Conservation (phyloP, 306 rosid species). For the Abrus pulchellus region DNA sequence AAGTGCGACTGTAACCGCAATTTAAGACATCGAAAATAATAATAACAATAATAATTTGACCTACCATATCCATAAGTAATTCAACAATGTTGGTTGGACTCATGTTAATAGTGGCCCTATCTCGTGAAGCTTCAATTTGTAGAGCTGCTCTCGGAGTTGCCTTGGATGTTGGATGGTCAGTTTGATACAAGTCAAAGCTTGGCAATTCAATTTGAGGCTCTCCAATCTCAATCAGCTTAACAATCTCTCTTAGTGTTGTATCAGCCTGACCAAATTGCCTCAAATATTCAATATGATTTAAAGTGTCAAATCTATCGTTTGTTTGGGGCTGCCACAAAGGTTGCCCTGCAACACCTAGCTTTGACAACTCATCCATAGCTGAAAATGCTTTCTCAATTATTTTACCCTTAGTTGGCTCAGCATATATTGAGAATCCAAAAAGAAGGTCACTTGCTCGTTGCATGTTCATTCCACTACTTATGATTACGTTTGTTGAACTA, state of each 20-base stretch:
- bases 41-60: not conserved
- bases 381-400: conserved; percentile 46
- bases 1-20: not conserved
- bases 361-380: conserved; percentile 56
- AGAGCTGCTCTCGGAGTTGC: not conserved
- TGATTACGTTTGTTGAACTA: not conserved
- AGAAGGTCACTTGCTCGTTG: conserved; percentile 60
- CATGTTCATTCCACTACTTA: not conserved
- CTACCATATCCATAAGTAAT: conserved; percentile 68
- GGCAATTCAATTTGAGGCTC: conserved; percentile 47
- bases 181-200: conserved; percentile 23
- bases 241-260: conserved; percentile 47
- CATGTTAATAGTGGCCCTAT: conserved; percentile 33
- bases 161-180: not conserved
- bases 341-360: conserved; percentile 38
- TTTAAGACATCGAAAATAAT: not conserved
- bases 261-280: conserved; percentile 51
- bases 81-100: conserved; percentile 51
- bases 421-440: conserved; percentile 47
- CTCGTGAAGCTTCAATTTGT: conserved; percentile 63
- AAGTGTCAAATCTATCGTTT: conserved; percentile 37
- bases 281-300: conserved; percentile 50
- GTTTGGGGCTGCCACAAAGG: conserved; percentile 56
- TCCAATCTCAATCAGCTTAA: conserved; percentile 61
- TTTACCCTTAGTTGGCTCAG: conserved; percentile 26